Base-by-base conservation (phyloP, 768 basidiomycete genomes). In the Cubamyces lactineus region DNA sequence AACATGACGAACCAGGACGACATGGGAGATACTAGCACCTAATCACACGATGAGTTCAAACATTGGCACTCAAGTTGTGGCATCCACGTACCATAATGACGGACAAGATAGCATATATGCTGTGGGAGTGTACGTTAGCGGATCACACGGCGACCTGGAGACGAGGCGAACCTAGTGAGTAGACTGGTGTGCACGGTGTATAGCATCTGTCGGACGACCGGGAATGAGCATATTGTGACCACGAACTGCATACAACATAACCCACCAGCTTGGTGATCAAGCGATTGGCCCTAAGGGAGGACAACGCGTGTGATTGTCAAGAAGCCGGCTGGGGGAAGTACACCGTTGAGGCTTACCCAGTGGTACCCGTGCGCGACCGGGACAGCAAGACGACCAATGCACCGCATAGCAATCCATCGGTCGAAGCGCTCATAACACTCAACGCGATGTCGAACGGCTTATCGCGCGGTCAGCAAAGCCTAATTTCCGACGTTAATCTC, bases 1-100 rank as follows among this genome's bases (percentile, higher is more conserved):
- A 60, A 60, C 38, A 53, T 47, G 7, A 60, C 52, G 52, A 60
- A 60, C 6, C 53, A 26, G 38, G 59, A 60, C 9, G 59, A 23
- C 11, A 5, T 53, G 5, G 59, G 59, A 21, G 40, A 12, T 3
- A 41, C 38, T 13, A 48, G 11, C 9, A 41, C 48, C 57, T 59
- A 17, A 42, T 1, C 30, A 13, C 4, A 16, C 51, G 3, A 45
- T 17, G 24, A 42, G 16, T 28, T 15, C 3, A 13, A 28, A 23
- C 9, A 28, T 8, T 28, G 8, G 6, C 15, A 21, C 16, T 24
- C 5, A 12, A 0, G 5, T 24, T 0, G 7, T 0, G 12, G 17
- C 17, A n/a, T 19, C 4, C 5, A 17, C 50, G 11, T 26, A 60
- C 59, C 42, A 53, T 48, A 19, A 60, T 48, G 41, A 60, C n/a